Evolutionary conservation across 345 rosid species (phyloP), one percentile per base, ranked within the genome.

Genomic region (Eucalyptus sideroxylon): DNA sequence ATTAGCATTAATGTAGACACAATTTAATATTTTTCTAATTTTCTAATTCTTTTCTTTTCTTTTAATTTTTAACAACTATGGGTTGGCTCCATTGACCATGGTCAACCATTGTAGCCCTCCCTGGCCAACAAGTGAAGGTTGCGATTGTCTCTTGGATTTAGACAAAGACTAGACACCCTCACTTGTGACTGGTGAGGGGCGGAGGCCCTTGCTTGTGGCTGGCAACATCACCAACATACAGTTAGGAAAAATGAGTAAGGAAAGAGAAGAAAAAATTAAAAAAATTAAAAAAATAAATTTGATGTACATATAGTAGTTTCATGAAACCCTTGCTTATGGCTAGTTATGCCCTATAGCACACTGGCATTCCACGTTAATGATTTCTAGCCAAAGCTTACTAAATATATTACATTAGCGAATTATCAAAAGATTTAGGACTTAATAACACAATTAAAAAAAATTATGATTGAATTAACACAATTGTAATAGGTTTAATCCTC

Each of bases 321-420:
- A 19, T 0, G 0, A 53, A 53, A 53, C 24, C 59, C 26, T 21
- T 53, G 5, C 59, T 53, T 53, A 10, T 53, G 59, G 59, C 26
- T 0, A 53, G 5, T 1, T 53, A 4, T 53, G 10, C 5, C 24
- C 2, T 8, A 9, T 5, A 53, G 24, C 59, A 3, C 1, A 1
- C 6, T 17, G 1, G 21, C 27, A 1, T 56, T 56, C 6, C 62
- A 24, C 13, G 1, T 24, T 27, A 56, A 9, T 56, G 3, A 19
- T 8, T 53, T 53, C 24, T 23, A 1, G 6, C 13, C 6, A 56
- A 56, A 56, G 27, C 27, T 56, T 23, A 56, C 12, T 1, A 10
- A 6, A 56, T 24, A 24, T 9, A 10, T 56, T 56, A 56, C 30
- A 56, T 56, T 56, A 24, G 12, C 2, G 2, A 56, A 56, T 56